Base-by-base conservation (phyloP, 2,329 filamentous ascomycete genomes). In the Stemphylium lycopersici region DNA sequence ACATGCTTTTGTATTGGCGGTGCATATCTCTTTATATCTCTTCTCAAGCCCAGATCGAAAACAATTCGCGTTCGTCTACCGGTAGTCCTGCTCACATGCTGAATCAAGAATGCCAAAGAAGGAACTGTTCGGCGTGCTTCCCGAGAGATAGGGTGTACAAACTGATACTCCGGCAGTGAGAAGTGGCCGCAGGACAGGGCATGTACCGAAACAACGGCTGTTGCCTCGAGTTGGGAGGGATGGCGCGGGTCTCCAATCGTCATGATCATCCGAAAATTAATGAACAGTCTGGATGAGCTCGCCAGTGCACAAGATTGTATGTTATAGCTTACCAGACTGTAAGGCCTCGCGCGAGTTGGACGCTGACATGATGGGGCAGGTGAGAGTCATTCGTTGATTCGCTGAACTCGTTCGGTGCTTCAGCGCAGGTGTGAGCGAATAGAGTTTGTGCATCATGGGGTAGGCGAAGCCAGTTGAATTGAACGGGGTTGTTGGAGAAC, bases 31-130 rank as follows among this genome's bases (percentile, higher is more conserved):
- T 66, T 66, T 5, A 78, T 57, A 31, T 82, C 75, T 44, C 77
- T 73, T 47, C 82, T 79, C 26, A 85, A 63, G 1, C 83, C 83
- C 0, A 86, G 73, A 55, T 86, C 83, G 63, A 85, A 85, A 33
- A 85, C 69, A 5, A 84, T 75, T 48, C 65, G 73, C 58, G 70
- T 73, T 1, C 63, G 58, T 22, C 72, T 72, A 4, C 71, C 70
- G 4, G 72, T 71, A 15, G 67, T 63, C 16, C 65, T 66, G 4
- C 77, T 71, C 2, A 72, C 70, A 61, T 84, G 83, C n/a, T 77
- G 78, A 36, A 85, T 77, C 3, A 85, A 74, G 56, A 85, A 85
- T 0, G 78, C 77, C 5, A 86, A 71, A 0, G 81, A 85, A 0
- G 83, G 83, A 0, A 84, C 82, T 1, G 78, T 82, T 20, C 76